Conservation (phyloP, 1,284 basidiomycete genomes). For the Agaricales sp. region DNA sequence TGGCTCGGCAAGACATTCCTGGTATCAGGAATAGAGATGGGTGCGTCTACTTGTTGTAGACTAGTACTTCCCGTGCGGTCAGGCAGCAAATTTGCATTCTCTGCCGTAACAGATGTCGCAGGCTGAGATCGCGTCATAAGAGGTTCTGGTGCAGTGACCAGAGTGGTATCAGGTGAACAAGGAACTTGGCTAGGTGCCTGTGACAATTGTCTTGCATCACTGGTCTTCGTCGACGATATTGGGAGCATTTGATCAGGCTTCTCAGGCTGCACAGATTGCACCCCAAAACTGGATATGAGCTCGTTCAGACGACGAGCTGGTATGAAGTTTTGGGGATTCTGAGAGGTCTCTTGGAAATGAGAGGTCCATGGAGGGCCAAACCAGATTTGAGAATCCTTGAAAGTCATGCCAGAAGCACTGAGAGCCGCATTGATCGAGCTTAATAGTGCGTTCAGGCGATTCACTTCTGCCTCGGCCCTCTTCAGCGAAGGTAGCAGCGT, state of each 20-base stretch:
- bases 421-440: not conserved
- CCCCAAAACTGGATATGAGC: not conserved
- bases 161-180: not conserved
- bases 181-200: not conserved
- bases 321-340: not conserved
- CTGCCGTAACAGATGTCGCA: not conserved
- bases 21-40: not conserved
- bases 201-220: not conserved
- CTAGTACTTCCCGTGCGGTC: not conserved
- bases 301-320: not conserved
- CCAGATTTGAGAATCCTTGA: slow-evolving; percentile 1
- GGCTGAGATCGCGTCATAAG: not conserved
- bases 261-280: not conserved
- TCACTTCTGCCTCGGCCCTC: not conserved
- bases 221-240: too few relatives aligned
- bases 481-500: not conserved
- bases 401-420: not conserved
- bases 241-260: not conserved
- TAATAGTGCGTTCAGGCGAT: not conserved
- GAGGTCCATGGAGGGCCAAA: not conserved
- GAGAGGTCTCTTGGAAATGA: not conserved
- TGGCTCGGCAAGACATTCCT: not conserved
- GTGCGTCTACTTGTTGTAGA: not conserved
- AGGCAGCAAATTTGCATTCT: not conserved
- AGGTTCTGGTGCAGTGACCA: not conserved